Percentiles rank a stretch among this genome's conserved stretches.
phyloP scores from a whole-genome alignment of 768 basidiomycete genomes.

The Phylloporus scabripes region DNA sequence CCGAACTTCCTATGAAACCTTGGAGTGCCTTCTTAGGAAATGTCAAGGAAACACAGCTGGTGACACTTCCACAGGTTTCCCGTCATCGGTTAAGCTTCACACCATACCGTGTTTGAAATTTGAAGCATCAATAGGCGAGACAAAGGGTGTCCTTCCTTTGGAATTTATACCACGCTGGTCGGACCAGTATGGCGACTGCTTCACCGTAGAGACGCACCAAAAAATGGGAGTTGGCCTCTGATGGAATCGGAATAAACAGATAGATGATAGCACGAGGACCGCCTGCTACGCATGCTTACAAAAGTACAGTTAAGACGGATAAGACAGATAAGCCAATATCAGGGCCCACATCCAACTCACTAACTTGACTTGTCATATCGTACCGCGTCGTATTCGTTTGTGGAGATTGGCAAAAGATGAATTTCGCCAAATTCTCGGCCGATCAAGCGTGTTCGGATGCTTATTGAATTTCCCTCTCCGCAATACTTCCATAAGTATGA shows the following conservation, averaged over 20 bases:
- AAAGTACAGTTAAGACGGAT: constrained; percentile 1
- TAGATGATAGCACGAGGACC: not conserved
- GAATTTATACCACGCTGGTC: constrained; percentile 2
- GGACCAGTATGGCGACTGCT: not conserved
- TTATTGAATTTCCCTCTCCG: constrained; percentile 54
- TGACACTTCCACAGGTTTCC: not conserved
- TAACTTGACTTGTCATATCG: constrained; percentile 18
- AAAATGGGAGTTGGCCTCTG: not conserved
- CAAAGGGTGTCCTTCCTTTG: constrained; percentile 19
- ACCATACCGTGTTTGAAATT: not conserved
- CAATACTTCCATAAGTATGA: constrained; percentile 60
- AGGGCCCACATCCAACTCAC: not conserved
- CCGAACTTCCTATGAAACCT: not conserved
- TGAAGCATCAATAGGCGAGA: constrained; percentile 2
- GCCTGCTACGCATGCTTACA: constrained; percentile 2
- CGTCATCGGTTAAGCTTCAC: not conserved
- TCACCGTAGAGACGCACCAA: not conserved
- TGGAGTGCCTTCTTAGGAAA: not conserved
- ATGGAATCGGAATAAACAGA: not conserved
- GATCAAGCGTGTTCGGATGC: constrained; percentile 43
- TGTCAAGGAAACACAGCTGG: not conserved
- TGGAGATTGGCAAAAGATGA: constrained; percentile 24
- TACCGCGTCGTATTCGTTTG: constrained; percentile 31
- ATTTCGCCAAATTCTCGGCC: constrained; percentile 43
- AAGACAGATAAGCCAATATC: constrained; percentile 3